Conservation (phyloP, 2,329 filamentous ascomycete species). For the Ustulina deusta region DNA sequence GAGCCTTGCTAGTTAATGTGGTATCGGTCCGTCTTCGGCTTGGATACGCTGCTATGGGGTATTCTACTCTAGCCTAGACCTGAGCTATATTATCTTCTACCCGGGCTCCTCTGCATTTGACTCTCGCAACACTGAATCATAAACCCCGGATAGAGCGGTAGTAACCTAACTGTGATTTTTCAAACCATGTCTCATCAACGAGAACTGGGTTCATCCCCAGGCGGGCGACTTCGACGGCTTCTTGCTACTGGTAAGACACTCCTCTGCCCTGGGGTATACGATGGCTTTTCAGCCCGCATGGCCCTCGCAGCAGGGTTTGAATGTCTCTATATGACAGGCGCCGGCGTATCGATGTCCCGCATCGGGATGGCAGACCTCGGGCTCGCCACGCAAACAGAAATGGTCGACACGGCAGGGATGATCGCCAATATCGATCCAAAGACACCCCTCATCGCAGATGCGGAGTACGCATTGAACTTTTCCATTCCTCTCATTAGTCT, state of each 20-base stretch:
- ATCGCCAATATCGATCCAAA: constrained; percentile 68
- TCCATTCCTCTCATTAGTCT: neutral
- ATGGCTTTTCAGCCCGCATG: constrained; percentile 73
- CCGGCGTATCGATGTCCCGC: constrained; percentile 55
- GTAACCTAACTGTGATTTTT: neutral
- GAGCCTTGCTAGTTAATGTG: neutral
- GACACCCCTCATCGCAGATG: constrained; percentile 71
- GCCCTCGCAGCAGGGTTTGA: constrained; percentile 67
- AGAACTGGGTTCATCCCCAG: neutral
- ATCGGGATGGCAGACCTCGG: constrained; percentile 74
- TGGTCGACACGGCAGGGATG: constrained; percentile 73
- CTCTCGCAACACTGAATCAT: neutral
- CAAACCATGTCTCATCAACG: constrained; percentile 16
- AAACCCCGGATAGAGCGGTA: neutral
- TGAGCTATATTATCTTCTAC: constrained; percentile 1
- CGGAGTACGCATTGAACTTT: constrained; percentile 52
- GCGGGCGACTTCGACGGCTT: constrained; percentile 54
- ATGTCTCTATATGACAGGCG: constrained; percentile 68
- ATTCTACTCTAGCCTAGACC: neutral
- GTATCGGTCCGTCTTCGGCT: constrained; percentile 14
- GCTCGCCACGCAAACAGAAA: constrained; percentile 70
- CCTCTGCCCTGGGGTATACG: constrained; percentile 74
- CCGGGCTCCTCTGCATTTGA: neutral
- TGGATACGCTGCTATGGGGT: neutral
- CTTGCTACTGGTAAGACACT: constrained; percentile 56